Base-by-base conservation (phyloP, 2,329 filamentous ascomycete species). In the Pyricularia pennisetigena region DNA sequence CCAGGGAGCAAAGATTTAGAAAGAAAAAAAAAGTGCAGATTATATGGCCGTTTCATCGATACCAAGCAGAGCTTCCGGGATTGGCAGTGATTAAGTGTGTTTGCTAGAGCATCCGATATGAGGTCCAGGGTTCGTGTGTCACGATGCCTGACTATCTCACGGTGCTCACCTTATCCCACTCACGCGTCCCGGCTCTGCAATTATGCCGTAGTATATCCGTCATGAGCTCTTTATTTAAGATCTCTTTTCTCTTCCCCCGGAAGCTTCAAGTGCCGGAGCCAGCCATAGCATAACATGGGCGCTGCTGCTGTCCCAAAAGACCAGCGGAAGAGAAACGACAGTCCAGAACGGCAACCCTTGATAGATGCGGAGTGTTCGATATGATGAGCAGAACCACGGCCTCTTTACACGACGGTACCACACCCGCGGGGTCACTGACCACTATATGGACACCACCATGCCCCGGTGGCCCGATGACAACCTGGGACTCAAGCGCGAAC, bases 381-480 rank as follows among this genome's bases (percentile, higher is more conserved):
- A 54, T 20, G 20, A 54, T 54, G 41, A 54, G 41, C 41, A n/a
- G 5, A 54, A 54, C 41, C 41, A 54, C 3, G 7, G 8, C 20
- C 8, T 6, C 41, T 6, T n/a, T 54, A 20, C 64, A 65, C 64
- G 9, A 49, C n/a, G 30, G 64, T 8, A 65, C 30, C 6, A 54
- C 24, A 9, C 65, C 65, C 3, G 65, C 54, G 28, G 65, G 49
- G 20, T 26, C 54, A 16, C n/a, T 67, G 65, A 62, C 65, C 24
- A 67, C 65, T 20, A 57, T 61, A n/a, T 67, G 41, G 49, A 67
- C 26, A 28, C 65, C 65, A 29, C 65, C 65, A 4, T 67, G 65
- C 26, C 8, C 20, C 16, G 65, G 14, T 10, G 65, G 65, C 10
- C 35, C 65, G 1, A 57, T 66, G 20, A 66, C 26, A 8, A 63